Conservation (phyloP, 2,329 filamentous ascomycete species). For the Nigrospora oryzae region DNA sequence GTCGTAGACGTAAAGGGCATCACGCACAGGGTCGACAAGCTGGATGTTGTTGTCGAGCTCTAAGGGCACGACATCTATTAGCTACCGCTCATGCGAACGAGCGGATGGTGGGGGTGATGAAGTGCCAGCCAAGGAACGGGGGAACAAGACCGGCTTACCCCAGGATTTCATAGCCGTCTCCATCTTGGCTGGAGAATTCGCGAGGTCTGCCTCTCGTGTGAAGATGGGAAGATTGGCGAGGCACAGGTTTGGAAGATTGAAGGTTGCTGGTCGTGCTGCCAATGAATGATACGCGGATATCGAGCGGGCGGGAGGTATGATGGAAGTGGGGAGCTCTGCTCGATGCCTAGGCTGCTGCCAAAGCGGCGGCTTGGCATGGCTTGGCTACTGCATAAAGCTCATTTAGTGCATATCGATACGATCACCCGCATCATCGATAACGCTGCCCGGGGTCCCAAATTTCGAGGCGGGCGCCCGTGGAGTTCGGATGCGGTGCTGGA, state of each 20-base stretch:
- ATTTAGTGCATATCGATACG: not conserved
- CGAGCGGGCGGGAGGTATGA: too few relatives aligned
- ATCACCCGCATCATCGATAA: too few relatives aligned
- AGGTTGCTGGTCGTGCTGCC: too few relatives aligned
- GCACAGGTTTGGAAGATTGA: too few relatives aligned
- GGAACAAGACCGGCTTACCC: slow-evolving; percentile 33
- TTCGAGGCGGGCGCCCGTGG: not conserved
- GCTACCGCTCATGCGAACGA: not conserved
- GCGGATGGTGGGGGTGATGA: not conserved
- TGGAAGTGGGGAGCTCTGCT: too few relatives aligned
- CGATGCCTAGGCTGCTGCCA: too few relatives aligned
- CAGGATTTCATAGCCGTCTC: slow-evolving; percentile 50
- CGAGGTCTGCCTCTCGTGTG: too few relatives aligned
- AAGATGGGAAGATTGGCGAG: not conserved
- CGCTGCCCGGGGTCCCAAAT: not conserved
- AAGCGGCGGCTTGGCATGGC: too few relatives aligned
- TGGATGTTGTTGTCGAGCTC: slow-evolving; percentile 82
- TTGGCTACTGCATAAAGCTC: too few relatives aligned
- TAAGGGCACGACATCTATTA: slow-evolving; percentile 24
- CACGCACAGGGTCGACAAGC: slow-evolving; percentile 76
- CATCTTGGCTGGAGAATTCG: slow-evolving; percentile 28
- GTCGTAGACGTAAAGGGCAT: slow-evolving; percentile 86
- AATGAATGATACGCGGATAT: too few relatives aligned
- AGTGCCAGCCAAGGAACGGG: not conserved
- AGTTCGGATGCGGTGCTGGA: slow-evolving; percentile 1